phyloP scores from a whole-genome alignment of 2,329 filamentous ascomycete species.

The Fusarium newnesense region DNA sequence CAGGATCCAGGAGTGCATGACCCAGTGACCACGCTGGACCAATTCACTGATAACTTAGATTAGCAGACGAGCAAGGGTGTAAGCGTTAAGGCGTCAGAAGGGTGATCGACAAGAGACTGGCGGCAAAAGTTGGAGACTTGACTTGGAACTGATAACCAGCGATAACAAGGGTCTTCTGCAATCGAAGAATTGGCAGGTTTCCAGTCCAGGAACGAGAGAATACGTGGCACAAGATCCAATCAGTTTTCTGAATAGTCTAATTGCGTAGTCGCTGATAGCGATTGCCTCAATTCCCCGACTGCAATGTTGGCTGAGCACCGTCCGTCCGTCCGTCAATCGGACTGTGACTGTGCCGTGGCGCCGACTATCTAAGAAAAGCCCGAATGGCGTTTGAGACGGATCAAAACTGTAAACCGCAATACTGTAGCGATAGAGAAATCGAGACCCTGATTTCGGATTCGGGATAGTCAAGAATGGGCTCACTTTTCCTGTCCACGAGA shows the following conservation, averaged over 20 bases:
- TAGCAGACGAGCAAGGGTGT: slow-evolving; percentile 21
- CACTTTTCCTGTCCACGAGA: slow-evolving; percentile 27
- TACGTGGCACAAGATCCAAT: slow-evolving; percentile 11
- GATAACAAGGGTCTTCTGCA: slow-evolving; percentile 18
- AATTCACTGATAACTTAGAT: slow-evolving; percentile 36
- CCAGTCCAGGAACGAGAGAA: slow-evolving; percentile 28
- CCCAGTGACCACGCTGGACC: slow-evolving; percentile 10
- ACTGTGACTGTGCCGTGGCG: slow-evolving; percentile 12
- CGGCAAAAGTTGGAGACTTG: slow-evolving; percentile 35
- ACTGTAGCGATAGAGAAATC: not conserved
- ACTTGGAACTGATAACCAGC: slow-evolving; percentile 28
- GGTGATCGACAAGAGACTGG: slow-evolving; percentile 32
- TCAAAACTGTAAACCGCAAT: slow-evolving; percentile 27
- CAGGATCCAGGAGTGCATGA: slow-evolving; percentile 45
- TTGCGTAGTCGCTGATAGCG: slow-evolving; percentile 17
- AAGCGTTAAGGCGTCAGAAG: slow-evolving; percentile 19
- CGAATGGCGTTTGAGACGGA: slow-evolving; percentile 15
- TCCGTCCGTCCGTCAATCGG: not conserved
- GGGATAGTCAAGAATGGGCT: slow-evolving; percentile 25
- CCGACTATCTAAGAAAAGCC: slow-evolving; percentile 20
- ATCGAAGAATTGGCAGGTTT: slow-evolving; percentile 27
- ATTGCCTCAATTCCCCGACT: slow-evolving; percentile 7
- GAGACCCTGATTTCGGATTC: slow-evolving; percentile 27
- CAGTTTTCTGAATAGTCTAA: slow-evolving; percentile 17
- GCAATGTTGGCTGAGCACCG: slow-evolving; percentile 27